phyloP scores from a whole-genome alignment of 2,329 filamentous ascomycete species.

The Tolypocladium ophioglossoides region DNA sequence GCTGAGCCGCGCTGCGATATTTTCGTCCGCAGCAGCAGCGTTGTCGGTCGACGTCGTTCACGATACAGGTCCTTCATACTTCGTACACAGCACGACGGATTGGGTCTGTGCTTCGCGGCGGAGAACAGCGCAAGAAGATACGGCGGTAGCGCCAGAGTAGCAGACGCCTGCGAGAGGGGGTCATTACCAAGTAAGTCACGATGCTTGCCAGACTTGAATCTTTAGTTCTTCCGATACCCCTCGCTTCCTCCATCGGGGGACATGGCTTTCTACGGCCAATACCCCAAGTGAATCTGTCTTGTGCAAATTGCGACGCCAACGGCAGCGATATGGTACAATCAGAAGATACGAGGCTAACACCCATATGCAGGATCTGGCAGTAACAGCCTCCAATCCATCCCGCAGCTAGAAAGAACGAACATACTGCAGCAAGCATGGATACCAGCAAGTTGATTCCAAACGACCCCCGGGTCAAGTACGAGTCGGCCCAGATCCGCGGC shows the following conservation, averaged over 20 bases:
- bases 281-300: not conserved
- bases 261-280: not conserved
- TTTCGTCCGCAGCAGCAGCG: not conserved
- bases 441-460: slow-evolving; percentile 53
- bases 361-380: not conserved
- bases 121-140: too few species aligned
- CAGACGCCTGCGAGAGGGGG: not conserved
- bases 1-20: not conserved
- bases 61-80: not conserved
- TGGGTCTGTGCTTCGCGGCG: not conserved
- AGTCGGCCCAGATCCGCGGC: slow-evolving; percentile 53
- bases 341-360: not conserved
- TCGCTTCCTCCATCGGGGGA: not conserved
- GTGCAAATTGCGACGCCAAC: not conserved
- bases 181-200: not conserved
- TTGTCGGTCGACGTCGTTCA: not conserved
- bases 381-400: not conserved
- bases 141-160: too few species aligned
- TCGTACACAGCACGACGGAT: too few species aligned
- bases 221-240: not conserved
- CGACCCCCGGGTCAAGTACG: slow-evolving; percentile 57
- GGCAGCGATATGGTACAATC: not conserved
- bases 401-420: not conserved
- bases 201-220: not conserved
- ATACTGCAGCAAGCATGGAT: slow-evolving; percentile 28